Evolutionary conservation across 805 yeast genomes (phyloP).

Genomic region (Metschnikowia aberdeeniae): DNA sequence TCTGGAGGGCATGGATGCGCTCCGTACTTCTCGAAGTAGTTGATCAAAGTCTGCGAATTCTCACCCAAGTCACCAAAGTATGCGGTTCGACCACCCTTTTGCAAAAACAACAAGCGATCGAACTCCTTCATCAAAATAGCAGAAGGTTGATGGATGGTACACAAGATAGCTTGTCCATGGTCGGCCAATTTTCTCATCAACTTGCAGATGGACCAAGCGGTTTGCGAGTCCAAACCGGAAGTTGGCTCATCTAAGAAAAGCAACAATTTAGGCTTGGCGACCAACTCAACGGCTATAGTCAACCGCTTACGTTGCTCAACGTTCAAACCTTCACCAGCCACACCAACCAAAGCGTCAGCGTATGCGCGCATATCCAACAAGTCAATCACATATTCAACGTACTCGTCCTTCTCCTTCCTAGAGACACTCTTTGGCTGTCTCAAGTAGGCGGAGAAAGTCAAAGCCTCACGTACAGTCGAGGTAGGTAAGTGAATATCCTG

Average conservation of each 20-base stretch:
- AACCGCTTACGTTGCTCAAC: constrained; percentile 22
- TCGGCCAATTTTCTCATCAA: constrained; percentile 63
- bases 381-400: constrained; percentile 65
- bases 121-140: constrained; percentile 65
- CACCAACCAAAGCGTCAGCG: constrained; percentile 79
- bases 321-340: constrained; percentile 55
- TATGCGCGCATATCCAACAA: constrained; percentile 65
- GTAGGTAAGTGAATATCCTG: constrained; percentile 71
- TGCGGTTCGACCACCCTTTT: constrained; percentile 75
- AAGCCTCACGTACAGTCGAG: constrained; percentile 71
- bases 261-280: constrained; percentile 61
- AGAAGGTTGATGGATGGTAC: constrained; percentile 78
- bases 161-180: constrained; percentile 70
- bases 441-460: constrained; percentile 64
- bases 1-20: constrained; percentile 54
- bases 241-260: constrained; percentile 71
- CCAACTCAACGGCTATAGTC: constrained; percentile 70
- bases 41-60: constrained; percentile 52
- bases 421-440: constrained; percentile 64
- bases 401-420: constrained; percentile 54
- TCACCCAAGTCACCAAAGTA: constrained; percentile 79
- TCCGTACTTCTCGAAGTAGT: constrained; percentile 69
- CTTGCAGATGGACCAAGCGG: constrained; percentile 66
- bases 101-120: constrained; percentile 62
- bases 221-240: constrained; percentile 68